phyloP scores from a whole-genome alignment of 805 yeast genomes.

The Yarrowia sp. region DNA sequence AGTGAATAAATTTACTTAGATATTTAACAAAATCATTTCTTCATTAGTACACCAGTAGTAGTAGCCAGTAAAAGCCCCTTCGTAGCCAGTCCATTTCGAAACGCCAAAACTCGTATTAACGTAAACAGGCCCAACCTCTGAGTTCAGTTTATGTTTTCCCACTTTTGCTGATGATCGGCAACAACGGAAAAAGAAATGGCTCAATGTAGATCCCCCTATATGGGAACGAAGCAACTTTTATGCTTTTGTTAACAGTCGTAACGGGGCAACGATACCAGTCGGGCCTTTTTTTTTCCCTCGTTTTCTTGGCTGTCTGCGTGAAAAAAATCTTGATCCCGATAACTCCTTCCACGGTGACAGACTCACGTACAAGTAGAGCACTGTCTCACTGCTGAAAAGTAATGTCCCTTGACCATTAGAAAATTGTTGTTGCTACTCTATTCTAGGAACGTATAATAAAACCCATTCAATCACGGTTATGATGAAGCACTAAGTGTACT shows the following conservation, averaged over 20 bases:
- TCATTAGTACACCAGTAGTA: neutral
- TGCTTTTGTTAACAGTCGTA: neutral
- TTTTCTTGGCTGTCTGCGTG: neutral
- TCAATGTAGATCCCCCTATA: neutral
- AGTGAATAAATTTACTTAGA: conserved; percentile 12
- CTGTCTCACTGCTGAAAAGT: no score
- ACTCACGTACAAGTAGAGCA: no score
- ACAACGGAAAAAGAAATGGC: neutral
- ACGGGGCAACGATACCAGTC: conserved; percentile 4
- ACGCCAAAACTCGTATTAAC: neutral
- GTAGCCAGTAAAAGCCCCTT: neutral
- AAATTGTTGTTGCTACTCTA: no score
- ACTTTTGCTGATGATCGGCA: neutral
- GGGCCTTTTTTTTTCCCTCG: neutral
- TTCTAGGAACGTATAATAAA: no score
- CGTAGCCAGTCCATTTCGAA: neutral
- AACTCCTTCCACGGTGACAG: no score
- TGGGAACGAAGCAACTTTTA: neutral
- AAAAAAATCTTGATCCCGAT: no score
- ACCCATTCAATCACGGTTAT: no score
- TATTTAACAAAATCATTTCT: neutral
- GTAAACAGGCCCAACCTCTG: no score
- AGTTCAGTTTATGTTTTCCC: neutral
- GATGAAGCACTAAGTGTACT: neutral
- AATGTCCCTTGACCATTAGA: no score